phyloP scores from a whole-genome alignment of 2,329 filamentous ascomycete species.

The Lasiodiplodia sp. region DNA sequence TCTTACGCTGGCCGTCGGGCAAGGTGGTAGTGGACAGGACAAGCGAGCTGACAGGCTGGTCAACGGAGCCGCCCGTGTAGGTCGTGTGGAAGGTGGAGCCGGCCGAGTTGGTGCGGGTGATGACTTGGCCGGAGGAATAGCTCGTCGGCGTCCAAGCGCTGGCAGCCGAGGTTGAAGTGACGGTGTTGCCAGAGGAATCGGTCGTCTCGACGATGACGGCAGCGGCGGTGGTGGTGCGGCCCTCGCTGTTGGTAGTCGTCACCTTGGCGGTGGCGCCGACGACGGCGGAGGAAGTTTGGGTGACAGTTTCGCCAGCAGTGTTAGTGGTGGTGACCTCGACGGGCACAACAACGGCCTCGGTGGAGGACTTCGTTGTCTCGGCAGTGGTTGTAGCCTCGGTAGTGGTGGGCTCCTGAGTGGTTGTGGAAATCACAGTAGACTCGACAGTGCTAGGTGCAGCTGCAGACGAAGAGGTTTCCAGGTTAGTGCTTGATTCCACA shows the following conservation, averaged over 20 bases:
- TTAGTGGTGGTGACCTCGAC: constrained; percentile 49
- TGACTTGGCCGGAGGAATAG: constrained; percentile 48
- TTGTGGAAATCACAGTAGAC: constrained; percentile 15
- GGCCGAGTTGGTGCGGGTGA: constrained; percentile 51
- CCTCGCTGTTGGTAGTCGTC: constrained; percentile 48
- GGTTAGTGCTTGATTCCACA: constrained; percentile 26
- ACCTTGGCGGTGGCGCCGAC: constrained; percentile 50
- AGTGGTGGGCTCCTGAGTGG: constrained; percentile 13
- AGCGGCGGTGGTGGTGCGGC: constrained; percentile 48
- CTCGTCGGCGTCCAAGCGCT: constrained; percentile 34
- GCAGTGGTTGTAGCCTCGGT: constrained; percentile 21
- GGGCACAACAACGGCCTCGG: constrained; percentile 48
- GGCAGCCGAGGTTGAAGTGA: constrained; percentile 45
- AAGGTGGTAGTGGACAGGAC: constrained; percentile 47
- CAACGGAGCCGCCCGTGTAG: constrained; percentile 52
- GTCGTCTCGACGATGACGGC: constrained; percentile 48
- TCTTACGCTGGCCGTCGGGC: constrained; percentile 42
- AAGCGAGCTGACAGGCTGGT: constrained; percentile 46
- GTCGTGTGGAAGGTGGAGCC: constrained; percentile 55
- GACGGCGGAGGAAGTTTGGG: constrained; percentile 51
- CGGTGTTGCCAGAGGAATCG: constrained; percentile 47
- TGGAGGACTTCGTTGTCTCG: constrained; percentile 2
- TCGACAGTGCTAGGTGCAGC: constrained; percentile 24
- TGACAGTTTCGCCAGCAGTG: constrained; percentile 42
- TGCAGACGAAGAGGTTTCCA: constrained; percentile 16